Evolutionary conservation across 2,329 filamentous ascomycete genomes (phyloP).

Genomic region (Venturia carpophila): DNA sequence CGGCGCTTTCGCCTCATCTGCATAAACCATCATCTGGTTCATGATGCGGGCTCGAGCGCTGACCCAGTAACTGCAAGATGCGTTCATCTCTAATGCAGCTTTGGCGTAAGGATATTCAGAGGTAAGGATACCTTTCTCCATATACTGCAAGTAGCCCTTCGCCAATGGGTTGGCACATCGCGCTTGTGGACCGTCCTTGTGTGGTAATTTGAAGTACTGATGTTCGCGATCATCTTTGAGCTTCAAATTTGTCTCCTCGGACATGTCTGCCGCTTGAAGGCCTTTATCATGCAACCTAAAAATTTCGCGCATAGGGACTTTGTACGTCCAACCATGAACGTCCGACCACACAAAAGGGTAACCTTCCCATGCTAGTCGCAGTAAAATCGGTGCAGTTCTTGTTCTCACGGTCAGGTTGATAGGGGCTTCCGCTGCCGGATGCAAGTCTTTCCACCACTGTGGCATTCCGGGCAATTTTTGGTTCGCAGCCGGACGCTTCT

Average conservation of each 20-base stretch:
- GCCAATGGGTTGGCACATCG: constrained; percentile 82
- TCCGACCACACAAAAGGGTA: constrained; percentile 90
- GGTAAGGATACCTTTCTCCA: constrained; percentile 79
- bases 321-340: constrained; percentile 87
- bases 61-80: constrained; percentile 98
- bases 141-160: constrained; percentile 83
- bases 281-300: constrained; percentile 36
- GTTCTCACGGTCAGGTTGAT: constrained; percentile 81
- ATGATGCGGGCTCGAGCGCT: constrained; percentile 87
- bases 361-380: constrained; percentile 82
- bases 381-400: constrained; percentile 73
- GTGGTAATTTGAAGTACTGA: constrained; percentile 85
- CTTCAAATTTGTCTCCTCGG: constrained; percentile 59
- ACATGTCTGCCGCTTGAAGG: constrained; percentile 68
- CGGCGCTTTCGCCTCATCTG: constrained; percentile 46
- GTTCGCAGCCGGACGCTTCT: constrained; percentile 70
- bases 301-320: constrained; percentile 49
- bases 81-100: constrained; percentile 95
- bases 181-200: constrained; percentile 85
- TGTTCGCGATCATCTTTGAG: constrained; percentile 60
- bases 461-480: constrained; percentile 96
- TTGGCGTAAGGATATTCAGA: constrained; percentile 88
- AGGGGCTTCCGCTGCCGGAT: constrained; percentile 52
- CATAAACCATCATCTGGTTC: constrained; percentile 91
- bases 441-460: constrained; percentile 91